phyloP scores from a whole-genome alignment of 768 basidiomycete genomes.

The Boletus pseudo-olivaceus region DNA sequence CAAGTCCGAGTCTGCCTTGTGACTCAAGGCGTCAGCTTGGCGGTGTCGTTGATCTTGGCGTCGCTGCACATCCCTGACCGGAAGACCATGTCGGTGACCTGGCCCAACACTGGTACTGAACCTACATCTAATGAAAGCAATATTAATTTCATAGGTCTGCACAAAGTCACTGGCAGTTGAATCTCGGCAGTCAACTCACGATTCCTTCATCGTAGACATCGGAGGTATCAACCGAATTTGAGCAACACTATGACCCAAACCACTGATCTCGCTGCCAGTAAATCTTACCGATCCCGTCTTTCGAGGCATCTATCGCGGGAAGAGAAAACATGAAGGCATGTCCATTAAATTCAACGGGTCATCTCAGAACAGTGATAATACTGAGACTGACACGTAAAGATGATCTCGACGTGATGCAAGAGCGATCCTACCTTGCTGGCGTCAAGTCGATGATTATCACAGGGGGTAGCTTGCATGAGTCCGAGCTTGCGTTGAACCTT shows the following conservation, averaged over 20 bases:
- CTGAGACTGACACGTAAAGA: conserved; percentile 35
- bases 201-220: conserved; percentile 31
- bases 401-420: conserved; percentile 58
- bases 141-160: conserved; percentile 35
- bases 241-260: not conserved
- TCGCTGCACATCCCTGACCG: not conserved
- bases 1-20: too few species aligned
- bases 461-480: conserved; percentile 66
- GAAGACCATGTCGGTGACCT: conserved; percentile 3
- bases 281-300: conserved; percentile 60
- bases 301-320: conserved; percentile 47
- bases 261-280: conserved; percentile 28
- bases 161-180: not conserved
- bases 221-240: conserved; percentile 29
- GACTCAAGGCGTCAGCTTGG: too few species aligned
- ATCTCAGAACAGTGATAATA: not conserved
- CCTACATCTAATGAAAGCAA: conserved; percentile 9
- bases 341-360: not conserved
- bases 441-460: conserved; percentile 74
- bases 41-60: too few species aligned
- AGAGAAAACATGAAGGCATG: conserved; percentile 48
- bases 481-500: conserved; percentile 54
- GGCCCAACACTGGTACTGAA: not conserved
- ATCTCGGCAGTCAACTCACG: not conserved
- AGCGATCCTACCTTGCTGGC: conserved; percentile 54